Conservation (phyloP, 208 protist species). For the Phytomonas serpens region DNA sequence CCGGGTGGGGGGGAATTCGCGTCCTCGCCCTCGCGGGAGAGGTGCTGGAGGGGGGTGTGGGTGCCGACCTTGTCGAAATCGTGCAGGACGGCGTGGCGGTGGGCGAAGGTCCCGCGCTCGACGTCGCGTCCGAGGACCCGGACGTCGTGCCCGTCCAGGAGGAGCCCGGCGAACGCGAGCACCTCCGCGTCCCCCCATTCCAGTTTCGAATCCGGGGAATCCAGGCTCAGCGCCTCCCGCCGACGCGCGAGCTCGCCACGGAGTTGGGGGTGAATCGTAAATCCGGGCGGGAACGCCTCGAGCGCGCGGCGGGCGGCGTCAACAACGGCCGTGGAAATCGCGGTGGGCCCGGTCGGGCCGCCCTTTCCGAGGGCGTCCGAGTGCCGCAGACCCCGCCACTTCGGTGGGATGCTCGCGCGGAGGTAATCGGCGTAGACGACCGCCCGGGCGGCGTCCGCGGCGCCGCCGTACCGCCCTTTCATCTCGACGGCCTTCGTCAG, state of each 20-base stretch:
- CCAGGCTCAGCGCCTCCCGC: no score
- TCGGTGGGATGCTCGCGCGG: conserved; percentile 43
- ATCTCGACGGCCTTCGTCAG: conserved; percentile 65
- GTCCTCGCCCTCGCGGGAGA: conserved; percentile 17
- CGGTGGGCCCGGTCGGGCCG: conserved; percentile 52
- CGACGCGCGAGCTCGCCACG: conserved; percentile 11
- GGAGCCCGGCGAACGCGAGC: conserved; percentile 92
- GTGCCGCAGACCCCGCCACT: conserved; percentile 72
- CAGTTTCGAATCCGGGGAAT: no score
- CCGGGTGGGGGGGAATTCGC: conserved; percentile 53
- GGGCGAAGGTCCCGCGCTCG: conserved; percentile 96
- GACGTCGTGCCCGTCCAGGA: conserved; percentile 93
- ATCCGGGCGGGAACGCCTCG: conserved; percentile 62
- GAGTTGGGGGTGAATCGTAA: conserved; percentile 78
- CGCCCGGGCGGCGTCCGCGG: conserved; percentile 41
- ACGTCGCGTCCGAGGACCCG: conserved; percentile 94
- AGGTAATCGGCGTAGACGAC: conserved; percentile 86
- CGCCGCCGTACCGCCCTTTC: conserved; percentile 75
- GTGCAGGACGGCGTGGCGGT: conserved; percentile 95
- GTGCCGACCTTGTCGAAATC: conserved; percentile 77
- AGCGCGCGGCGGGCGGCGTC: conserved; percentile 52
- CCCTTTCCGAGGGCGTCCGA: conserved; percentile 69
- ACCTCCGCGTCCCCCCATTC: conserved; percentile 95
- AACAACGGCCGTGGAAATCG: conserved; percentile 44
- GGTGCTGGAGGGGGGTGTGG: conserved; percentile 77